A percentile compares a stretch with the other conserved stretches of the same genome.
Evolutionary conservation across 164 flowering plant genomes (phyloP).

Genomic region (Cinnamomum chago): DNA sequence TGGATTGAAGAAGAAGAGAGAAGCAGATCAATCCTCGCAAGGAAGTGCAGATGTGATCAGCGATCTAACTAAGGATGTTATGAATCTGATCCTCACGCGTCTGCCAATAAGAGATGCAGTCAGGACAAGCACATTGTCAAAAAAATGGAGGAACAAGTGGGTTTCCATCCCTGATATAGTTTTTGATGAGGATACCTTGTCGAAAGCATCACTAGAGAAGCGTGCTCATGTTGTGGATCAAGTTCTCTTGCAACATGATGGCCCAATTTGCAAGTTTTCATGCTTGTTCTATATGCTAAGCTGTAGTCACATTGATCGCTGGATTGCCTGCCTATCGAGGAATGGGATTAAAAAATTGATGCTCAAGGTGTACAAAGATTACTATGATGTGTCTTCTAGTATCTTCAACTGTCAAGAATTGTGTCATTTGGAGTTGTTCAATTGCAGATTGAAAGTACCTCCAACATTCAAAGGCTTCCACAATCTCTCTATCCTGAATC

Average conservation of each 20-base stretch:
- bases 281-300: background rate
- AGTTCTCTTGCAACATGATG: background rate
- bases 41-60: background rate
- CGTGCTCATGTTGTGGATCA: background rate
- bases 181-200: background rate
- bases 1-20: background rate
- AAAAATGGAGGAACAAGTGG: slow-evolving; percentile 4
- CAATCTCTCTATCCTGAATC: background rate
- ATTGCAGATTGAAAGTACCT: background rate
- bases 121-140: slow-evolving; percentile 2
- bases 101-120: slow-evolving; percentile 11
- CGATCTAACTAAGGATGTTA: background rate
- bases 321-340: background rate
- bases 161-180: slow-evolving; percentile 1
- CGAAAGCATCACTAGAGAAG: background rate
- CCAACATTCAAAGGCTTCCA: background rate
- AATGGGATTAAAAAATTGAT: background rate
- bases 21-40: background rate
- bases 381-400: slow-evolving; percentile 42
- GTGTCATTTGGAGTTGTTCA: background rate
- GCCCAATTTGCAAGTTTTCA: background rate
- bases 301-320: background rate
- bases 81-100: background rate
- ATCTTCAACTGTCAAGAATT: slow-evolving; percentile 5
- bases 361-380: slow-evolving; percentile 32